Base-by-base conservation (phyloP, 192 early-diverging fungal species). In the Rhizophagus sp. region DNA sequence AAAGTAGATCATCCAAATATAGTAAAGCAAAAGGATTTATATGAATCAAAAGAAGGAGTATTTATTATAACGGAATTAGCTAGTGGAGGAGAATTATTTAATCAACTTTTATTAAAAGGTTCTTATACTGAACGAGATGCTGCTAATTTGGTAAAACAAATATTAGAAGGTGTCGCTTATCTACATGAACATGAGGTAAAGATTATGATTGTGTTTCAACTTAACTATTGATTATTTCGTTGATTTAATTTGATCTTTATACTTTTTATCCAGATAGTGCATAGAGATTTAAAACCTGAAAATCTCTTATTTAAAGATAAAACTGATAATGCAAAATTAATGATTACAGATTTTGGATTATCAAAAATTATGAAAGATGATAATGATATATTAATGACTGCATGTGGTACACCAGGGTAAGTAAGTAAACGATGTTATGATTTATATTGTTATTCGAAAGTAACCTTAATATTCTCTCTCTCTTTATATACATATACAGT, bases 321-420 rank as follows among this genome's bases (percentile, higher is more conserved):
- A 39, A 77, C 85, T 2, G 86, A 87, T n/a, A 84, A 90, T 62
- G 87, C 92, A n/a, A 90, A 89, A 74, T 86, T 97, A 34, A 89
- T 96, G 89, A 93, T 97, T 83, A 94, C 95, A 0, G 96, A 97
- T 83, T 97, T 97, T 91, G 96, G 94, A 30, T 80, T 95, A 80
- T 91, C 93, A 24, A 93, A 92, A 73, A 89, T 93, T 44, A 85
- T 95, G 76, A 88, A 83, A 44, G 89, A 85, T 72, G 90, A 93
- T 63, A 87, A 96, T 81, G 93, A 97, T 81, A 84, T 95, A 24
- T 81, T 97, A 36, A 94, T 87, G 83, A 97, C 96, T 1, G 92
- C 95, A 62, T 97, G 96, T 83, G 97, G 97, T 27, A 96, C 96
- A 7, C 93, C 95, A 62, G 95, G 97, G 50, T 78, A 78, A 50